Conservation (phyloP, 257 asterid genomes). For the Solanum bulbocastanum region DNA sequence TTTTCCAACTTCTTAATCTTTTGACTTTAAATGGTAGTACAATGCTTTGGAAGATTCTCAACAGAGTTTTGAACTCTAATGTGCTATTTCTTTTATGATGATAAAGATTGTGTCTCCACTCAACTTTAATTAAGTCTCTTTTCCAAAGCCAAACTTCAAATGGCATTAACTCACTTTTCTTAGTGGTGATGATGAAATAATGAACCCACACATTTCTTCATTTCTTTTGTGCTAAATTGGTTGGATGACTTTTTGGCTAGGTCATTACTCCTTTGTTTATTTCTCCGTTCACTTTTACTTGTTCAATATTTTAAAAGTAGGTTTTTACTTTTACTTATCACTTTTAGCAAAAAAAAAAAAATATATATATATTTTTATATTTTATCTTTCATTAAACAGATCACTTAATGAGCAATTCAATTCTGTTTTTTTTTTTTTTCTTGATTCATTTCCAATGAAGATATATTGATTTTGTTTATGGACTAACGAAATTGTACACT, state of each 20-base stretch:
- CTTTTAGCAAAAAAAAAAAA: no score
- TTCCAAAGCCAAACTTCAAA: slow-evolving; percentile 5
- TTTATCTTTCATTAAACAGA: no score
- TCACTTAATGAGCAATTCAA: no score
- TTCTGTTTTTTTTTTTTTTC: no score
- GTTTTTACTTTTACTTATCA: no score
- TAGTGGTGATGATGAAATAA: background rate
- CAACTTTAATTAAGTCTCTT: background rate
- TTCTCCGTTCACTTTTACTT: no score
- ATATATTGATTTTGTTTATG: no score
- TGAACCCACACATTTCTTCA: background rate
- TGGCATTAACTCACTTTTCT: background rate
- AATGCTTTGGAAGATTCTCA: slow-evolving; percentile 20
- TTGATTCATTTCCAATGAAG: no score
- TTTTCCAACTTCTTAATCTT: background rate
- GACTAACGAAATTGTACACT: background rate
- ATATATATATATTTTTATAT: no score
- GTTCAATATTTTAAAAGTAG: no score
- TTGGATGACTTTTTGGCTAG: background rate
- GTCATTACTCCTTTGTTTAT: background rate
- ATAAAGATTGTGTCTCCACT: background rate
- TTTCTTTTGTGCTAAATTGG: background rate
- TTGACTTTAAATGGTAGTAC: slow-evolving; percentile 6
- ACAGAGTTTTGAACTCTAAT: background rate
- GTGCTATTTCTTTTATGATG: background rate